Evolutionary conservation across 345 rosid species (phyloP), one percentile per base, ranked within the genome.

Genomic region (Pistacia vera): DNA sequence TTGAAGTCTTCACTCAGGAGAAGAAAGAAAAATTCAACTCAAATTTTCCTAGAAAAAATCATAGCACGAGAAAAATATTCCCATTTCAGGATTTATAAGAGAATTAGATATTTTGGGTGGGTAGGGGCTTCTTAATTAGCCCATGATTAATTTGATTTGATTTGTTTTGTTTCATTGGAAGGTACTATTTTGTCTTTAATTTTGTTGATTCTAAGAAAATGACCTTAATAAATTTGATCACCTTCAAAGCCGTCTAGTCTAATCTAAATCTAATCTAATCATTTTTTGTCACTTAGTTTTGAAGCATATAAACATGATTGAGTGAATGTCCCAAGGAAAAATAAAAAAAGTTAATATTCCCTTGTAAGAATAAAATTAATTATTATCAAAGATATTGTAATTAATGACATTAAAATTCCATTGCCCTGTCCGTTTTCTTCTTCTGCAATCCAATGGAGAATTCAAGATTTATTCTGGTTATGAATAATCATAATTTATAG

Each of bases 301-400:
- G 66, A 63, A 70, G 25, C 78, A 56, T 70, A 78, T 12, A 12
- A 13, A 52, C 56, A 78, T 73, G 22, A 76, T 76, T 28, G 54
- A 59, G 33, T n/a, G 65, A 66, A 38, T 59, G 61, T 62, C 20
- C 33, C 52, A 30, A 16, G 7, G 7, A 52, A 75, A 38, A 11
- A 51, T 8, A 51, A 13, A 36, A 66, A 61, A 52, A 13, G 77
- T n/a, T 33, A 13, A 51, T 11, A 11, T 13, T 11, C 52, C 63
- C 2, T 36, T 36, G 25, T 36, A 67, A 51, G 44, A 35, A 76
- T 33, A 54, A 49, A 28, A 62, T 14, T 20, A 63, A 30, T 68
- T 22, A 68, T 48, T 5, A 48, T 68, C 58, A 13, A 48, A 49
- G 48, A 25, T 25, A 18, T 28, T 49, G n/a, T 17, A 33, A 33